Base-by-base conservation (phyloP, 2,329 filamentous ascomycete species). In the Pseudopyricularia cyperi region DNA sequence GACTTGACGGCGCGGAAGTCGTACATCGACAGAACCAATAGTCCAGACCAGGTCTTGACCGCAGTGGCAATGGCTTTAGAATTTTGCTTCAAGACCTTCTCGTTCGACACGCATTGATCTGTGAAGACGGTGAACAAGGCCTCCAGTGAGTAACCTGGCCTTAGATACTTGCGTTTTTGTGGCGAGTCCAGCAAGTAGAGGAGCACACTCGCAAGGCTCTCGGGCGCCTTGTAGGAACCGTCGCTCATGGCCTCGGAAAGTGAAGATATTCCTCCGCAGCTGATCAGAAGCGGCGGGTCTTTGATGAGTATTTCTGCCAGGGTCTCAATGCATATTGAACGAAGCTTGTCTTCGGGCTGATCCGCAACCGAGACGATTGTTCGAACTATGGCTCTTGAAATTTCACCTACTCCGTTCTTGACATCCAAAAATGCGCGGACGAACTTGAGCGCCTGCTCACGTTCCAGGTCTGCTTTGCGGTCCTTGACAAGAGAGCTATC, bases 401-500 rank as follows among this genome's bases (percentile, higher is more conserved):
- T 78, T 64, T 98, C 91, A 56, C 80, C 78, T 8, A 94, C 83
- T 11, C 93, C 93, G 56, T 89, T 88, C 63, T 96, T 96, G 57
- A 97, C 89, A 63, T 98, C 93, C 3, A 98, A 72, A 62, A 98
- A 98, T 9, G 90, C 88, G 54, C 93, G 82, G 26, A 97, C 84
- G 64, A 98, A 96, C 65, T 98, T 98, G 60, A 98, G 73, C 12
- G 93, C 93, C 68, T 98, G 93, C 66, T 98, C 93, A 52, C 94
- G 80, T 70, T 98, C 93, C 17, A 98, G 87, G 59, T 91, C 90
- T n/a, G 91, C 88, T 66, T 96, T 97, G 62, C 87, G 85, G 65
- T 97, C 93, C 64, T 97, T 97, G 57, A 94, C 89, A 33, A 98
- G 72, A 1, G 93, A 97, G 55, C 76, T 79, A 53, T 5, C 3